phyloP scores from a whole-genome alignment of 2,329 filamentous ascomycete species.

The Diaporthe longicolla region DNA sequence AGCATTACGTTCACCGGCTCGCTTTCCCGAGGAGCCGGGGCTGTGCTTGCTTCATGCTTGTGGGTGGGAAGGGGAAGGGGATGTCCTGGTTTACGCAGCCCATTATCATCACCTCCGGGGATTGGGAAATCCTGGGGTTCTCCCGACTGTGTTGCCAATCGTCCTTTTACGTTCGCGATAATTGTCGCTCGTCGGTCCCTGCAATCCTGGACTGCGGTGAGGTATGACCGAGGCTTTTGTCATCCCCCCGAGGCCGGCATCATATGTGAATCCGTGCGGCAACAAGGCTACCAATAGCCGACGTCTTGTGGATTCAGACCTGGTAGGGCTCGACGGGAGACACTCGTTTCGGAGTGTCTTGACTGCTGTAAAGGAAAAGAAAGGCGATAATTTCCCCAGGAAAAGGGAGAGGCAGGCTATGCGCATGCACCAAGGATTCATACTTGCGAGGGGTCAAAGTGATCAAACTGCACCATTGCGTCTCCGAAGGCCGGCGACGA shows the following conservation, averaged over 20 bases:
- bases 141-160: background rate
- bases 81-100: background rate
- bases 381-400: background rate
- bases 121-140: background rate
- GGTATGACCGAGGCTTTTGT: background rate
- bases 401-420: background rate
- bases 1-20: slow-evolving; percentile 21
- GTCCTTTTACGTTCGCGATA: background rate
- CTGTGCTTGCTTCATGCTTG: background rate
- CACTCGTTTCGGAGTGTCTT: background rate
- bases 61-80: background rate
- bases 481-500: slow-evolving; percentile 4
- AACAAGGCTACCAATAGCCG: background rate
- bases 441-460: background rate
- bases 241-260: background rate
- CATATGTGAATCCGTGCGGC: background rate
- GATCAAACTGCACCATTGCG: background rate
- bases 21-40: background rate
- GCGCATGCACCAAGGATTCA: background rate
- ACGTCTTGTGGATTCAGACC: background rate
- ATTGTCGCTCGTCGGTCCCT: slow-evolving; percentile 19
- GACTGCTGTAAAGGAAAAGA: background rate
- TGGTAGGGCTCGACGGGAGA: background rate
- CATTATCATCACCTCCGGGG: background rate
- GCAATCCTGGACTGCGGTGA: background rate